Evolutionary conservation across 75 land plant species (phyloP).

Genomic region (Pinus taeda): DNA sequence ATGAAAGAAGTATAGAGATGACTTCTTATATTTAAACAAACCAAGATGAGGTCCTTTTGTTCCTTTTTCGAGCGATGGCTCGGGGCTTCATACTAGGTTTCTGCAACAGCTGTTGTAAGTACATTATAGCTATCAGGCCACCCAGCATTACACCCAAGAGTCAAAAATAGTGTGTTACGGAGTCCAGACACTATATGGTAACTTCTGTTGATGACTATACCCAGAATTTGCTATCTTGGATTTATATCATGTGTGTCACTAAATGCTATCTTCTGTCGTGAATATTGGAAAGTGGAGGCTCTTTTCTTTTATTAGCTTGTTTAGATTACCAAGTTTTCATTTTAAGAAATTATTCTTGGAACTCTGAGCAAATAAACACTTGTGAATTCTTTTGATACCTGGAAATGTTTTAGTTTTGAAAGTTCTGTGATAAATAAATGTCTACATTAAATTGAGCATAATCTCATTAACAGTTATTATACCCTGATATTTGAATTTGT

Average conservation of each 20-base stretch:
- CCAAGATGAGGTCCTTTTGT: conserved; percentile 43
- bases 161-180: too few relatives aligned
- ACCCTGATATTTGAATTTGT: not conserved
- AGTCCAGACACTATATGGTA: too few relatives aligned
- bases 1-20: too few relatives aligned
- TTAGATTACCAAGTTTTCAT: not conserved
- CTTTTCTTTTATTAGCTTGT: not conserved
- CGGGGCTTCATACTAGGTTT: too few relatives aligned
- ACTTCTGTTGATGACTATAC: not conserved
- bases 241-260: not conserved
- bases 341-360: not conserved
- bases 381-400: not conserved
- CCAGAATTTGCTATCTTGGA: not conserved
- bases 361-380: not conserved
- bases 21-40: conserved; percentile 14
- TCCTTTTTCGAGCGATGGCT: not conserved
- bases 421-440: not conserved
- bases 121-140: not conserved
- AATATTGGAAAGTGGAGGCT: not conserved
- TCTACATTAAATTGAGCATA: not conserved
- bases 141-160: too few relatives aligned
- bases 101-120: not conserved
- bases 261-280: not conserved
- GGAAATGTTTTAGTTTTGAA: not conserved
- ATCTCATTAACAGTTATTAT: not conserved